These are phyloP conservation scores for Abrus pulchellus DNA, from an alignment of 306 rosid species.

Conservation along the genomic window DNA sequence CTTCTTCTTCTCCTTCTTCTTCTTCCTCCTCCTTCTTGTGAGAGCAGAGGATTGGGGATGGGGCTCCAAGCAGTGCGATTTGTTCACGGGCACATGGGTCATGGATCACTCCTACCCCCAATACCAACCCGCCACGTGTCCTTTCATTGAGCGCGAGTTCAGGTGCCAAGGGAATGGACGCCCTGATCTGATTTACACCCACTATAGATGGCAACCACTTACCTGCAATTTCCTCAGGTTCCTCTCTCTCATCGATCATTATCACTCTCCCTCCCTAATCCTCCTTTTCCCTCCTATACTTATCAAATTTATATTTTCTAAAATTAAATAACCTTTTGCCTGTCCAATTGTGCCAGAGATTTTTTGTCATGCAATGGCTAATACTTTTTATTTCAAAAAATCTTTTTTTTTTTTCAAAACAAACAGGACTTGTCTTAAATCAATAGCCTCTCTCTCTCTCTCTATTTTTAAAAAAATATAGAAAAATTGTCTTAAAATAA, in stretches of 20 bases:
- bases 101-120: slow-evolving; percentile 70
- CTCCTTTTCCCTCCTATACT: background rate
- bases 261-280: background rate
- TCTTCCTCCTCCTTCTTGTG: background rate
- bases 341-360: background rate
- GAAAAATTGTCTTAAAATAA: no score
- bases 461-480: no score
- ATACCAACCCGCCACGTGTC: slow-evolving; percentile 64
- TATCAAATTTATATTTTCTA: background rate
- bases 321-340: background rate
- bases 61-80: slow-evolving; percentile 54
- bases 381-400: no score
- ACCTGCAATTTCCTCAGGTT: slow-evolving; percentile 70
- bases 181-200: slow-evolving; percentile 69
- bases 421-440: no score
- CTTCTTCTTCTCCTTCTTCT: background rate
- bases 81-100: slow-evolving; percentile 80
- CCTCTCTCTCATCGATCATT: background rate
- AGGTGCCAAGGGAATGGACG: slow-evolving; percentile 81
- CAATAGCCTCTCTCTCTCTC: no score
- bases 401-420: no score
- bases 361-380: background rate
- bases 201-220: slow-evolving; percentile 85
- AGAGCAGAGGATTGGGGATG: background rate
- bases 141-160: slow-evolving; percentile 82